These are phyloP conservation scores for Fusarium sp. DNA, from an alignment of 2,329 filamentous ascomycete species.

Conservation along the genomic window DNA sequence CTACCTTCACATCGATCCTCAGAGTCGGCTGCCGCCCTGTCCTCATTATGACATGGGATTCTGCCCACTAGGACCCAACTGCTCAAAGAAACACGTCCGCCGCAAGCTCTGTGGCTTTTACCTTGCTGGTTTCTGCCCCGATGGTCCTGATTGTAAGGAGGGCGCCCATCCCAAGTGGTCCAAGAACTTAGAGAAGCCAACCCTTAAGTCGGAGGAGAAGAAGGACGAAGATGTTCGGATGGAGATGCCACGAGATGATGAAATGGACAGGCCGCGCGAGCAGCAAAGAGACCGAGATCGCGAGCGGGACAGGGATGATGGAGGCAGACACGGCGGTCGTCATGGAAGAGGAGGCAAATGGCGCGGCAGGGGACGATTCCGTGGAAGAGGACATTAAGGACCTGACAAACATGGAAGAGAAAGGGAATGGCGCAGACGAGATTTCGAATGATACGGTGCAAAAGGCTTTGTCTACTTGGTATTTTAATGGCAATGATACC, in stretches of 20 bases:
- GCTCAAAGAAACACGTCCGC: conserved; percentile 89
- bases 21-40: conserved; percentile 82
- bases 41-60: conserved; percentile 96
- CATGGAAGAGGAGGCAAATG: conserved; percentile 54
- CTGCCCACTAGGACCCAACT: conserved; percentile 88
- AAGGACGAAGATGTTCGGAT: conserved; percentile 60
- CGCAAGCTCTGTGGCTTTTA: conserved; percentile 86
- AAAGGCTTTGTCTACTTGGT: conserved; percentile 6
- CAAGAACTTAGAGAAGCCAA: conserved; percentile 79
- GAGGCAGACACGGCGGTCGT: conserved; percentile 48
- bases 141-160: conserved; percentile 78
- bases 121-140: conserved; percentile 93
- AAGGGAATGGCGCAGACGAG: not conserved
- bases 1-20: conserved; percentile 89
- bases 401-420: not conserved
- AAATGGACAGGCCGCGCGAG: conserved; percentile 51
- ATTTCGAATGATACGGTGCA: not conserved
- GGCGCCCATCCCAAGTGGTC: conserved; percentile 88
- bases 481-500: conserved; percentile 33
- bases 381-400: conserved; percentile 49
- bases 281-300: conserved; percentile 46
- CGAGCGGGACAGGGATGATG: conserved; percentile 39
- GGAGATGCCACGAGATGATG: conserved; percentile 51
- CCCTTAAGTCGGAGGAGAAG: conserved; percentile 74
- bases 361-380: conserved; percentile 53